Base-by-base conservation (phyloP, 75 land plant species). In the Larix kaempferi region DNA sequence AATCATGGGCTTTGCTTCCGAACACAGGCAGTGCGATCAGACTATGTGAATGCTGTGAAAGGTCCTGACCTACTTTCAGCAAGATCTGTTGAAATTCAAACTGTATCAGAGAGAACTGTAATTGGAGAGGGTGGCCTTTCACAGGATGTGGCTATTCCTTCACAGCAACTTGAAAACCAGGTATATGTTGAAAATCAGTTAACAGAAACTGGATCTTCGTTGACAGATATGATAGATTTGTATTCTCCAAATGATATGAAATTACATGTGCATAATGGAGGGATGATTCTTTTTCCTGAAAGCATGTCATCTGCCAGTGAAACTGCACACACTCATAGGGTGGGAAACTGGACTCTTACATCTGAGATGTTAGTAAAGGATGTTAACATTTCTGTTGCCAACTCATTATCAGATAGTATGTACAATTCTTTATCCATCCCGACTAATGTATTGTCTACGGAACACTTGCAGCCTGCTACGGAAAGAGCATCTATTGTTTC, bases 211-310 rank as follows among this genome's bases (percentile, higher is more conserved):
- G 22, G 25, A 39, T 2, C 23, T 69, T 69, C 41, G 17, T 41
- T 69, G 41, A 33, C 3, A 69, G 23, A 39, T 49, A 10, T 49
- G 72, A 41, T 12, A 69, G 52, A 69, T 21, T 41, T 69, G 2
- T 37, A 41, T 41, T 69, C 72, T 69, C 23, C 49, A 69, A 69
- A 41, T 69, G 72, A 69, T n/a, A 44, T 41, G 52, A 39, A 19
- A 41, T 69, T 69, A 10, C 72, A 69, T 37, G 72, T n/a, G 23
- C 52, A 23, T 69, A 11, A 39, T 41, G 49, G 22, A 69, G 21
- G 3, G 37, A 41, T 29, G 21, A 13, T 17, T 6, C 19, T 4
- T 65, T 65, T 33, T 6, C 23, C 22, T 44, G n/a, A 69, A 69
- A 69, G 49, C 25, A 69, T 69, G 52, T 8, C 21, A 33, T 69